Evolutionary conservation across 768 basidiomycete species (phyloP), one percentile per base, ranked within the genome.

Genomic region (Candolleomyces aberdarensis): DNA sequence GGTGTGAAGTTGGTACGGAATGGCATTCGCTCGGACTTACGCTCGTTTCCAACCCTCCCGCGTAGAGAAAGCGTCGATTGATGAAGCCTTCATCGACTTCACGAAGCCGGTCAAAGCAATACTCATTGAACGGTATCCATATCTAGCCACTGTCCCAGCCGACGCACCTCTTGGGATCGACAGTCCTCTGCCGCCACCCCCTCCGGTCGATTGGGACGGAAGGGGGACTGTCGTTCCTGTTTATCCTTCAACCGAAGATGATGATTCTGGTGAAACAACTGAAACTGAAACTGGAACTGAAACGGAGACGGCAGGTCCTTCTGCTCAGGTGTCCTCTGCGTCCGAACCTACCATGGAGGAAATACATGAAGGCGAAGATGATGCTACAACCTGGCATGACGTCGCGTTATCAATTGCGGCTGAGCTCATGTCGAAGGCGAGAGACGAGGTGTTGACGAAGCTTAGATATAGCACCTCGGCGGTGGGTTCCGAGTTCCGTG

Each of bases 391-490:
- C 11, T 98, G 97, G 97, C 92, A 94, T 63, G 96, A 98, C 72
- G 83, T 97, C 47, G 94, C 93, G 0, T 73, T 99, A 29, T 89
- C 89, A 4, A 86, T 98, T 51, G 96, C 87, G 2, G 94, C 94
- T 3, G 92, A 92, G 68, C 69, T 96, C 31, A 95, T 97, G 87
- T 73, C 76, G n/a, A 85, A 82, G 59, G 83, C 91, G 49, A 79
- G 95, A 64, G 77, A 78, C 56, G 85, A 87, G 56, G 85, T 98
- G 9, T 79, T 80, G 56, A 74, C 76, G 26, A 81, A 84, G 66
- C 80, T 98, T 31, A 91, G 94, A 15, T 99, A 99, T 69, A 94
- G 93, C n/a, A 94, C 89, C 47, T 95, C 93, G 56, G 94, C 95
- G 13, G 94, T 94, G 65, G 65, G 89, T 76, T 11, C 52, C 53